Percentiles rank a stretch among this genome's conserved stretches.
Conservation (phyloP, 768 basidiomycete species). For the Termitomyces sp. region DNA sequence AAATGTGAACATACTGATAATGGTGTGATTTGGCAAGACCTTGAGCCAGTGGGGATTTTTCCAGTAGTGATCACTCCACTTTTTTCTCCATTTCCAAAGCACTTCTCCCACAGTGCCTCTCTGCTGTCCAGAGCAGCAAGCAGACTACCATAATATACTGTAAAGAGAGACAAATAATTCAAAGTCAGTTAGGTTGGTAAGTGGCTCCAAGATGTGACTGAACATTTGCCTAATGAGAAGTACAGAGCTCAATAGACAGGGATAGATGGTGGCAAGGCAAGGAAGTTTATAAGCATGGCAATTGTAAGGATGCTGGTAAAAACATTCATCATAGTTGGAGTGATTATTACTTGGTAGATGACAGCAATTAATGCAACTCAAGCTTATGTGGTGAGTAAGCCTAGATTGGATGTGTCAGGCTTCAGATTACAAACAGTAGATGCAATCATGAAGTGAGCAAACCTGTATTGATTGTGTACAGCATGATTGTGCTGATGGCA, state of each 20-base stretch:
- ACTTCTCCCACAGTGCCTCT: background rate
- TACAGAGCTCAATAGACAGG: constrained; percentile 37
- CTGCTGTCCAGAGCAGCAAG: background rate
- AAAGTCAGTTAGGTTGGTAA: background rate
- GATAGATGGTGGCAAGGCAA: constrained; percentile 41
- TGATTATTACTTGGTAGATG: no score
- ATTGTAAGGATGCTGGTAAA: constrained; percentile 16
- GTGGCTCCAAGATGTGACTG: constrained; percentile 2
- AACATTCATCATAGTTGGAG: no score
- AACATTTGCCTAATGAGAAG: constrained; percentile 39
- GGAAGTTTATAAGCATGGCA: constrained; percentile 27
- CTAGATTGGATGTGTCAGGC: background rate
- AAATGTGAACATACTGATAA: no score
- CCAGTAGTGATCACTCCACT: no score
- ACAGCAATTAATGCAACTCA: no score
- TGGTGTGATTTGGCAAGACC: no score
- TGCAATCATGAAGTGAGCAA: background rate
- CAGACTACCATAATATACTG: background rate
- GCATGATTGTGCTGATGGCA: constrained; percentile 24
- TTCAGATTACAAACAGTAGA: background rate
- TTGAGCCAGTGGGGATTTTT: no score
- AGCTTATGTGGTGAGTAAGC: constrained; percentile 1
- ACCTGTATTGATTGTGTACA: constrained; percentile 33
- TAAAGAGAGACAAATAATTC: no score
- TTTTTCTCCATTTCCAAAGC: background rate